Evolutionary conservation across 805 yeast species (phyloP).

Genomic region (Metschnikowia cubensis): DNA sequence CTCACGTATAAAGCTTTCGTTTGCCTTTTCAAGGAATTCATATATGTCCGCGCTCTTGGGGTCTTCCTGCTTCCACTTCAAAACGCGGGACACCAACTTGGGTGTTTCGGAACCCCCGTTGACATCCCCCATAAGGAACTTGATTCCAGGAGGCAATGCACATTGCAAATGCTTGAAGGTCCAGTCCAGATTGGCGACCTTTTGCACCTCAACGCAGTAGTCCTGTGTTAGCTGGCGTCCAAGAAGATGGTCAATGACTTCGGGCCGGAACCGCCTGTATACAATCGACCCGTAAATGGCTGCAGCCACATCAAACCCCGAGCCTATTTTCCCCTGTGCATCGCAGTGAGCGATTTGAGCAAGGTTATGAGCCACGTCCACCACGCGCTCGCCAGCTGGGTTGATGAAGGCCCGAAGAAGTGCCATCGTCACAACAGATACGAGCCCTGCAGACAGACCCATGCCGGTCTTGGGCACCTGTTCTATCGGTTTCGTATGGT

Average conservation of each 20-base stretch:
- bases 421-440: conserved; percentile 72
- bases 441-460: conserved; percentile 94
- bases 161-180: conserved; percentile 50
- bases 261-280: conserved; percentile 72
- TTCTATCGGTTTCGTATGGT: conserved; percentile 56
- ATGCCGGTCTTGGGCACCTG: conserved; percentile 90
- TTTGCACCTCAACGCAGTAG: conserved; percentile 20
- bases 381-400: conserved; percentile 12
- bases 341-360: conserved; percentile 88
- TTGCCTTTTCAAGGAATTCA: conserved; percentile 51
- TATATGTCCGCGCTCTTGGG: conserved; percentile 54
- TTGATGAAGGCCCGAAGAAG: conserved; percentile 41
- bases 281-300: conserved; percentile 88
- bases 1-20: conserved; percentile 50
- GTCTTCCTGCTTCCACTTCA: conserved; percentile 58
- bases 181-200: conserved; percentile 55
- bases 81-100: conserved; percentile 72
- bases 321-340: conserved; percentile 94
- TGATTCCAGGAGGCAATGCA: conserved; percentile 62
- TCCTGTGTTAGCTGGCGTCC: conserved; percentile 20
- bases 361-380: conserved; percentile 63
- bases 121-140: conserved; percentile 88
- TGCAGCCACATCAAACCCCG: conserved; percentile 96
- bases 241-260: conserved; percentile 37
- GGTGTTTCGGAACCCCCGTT: conserved; percentile 94